Evolutionary conservation across 2,329 filamentous ascomycete species (phyloP).

Genomic region (Alternaria ventricosa): DNA sequence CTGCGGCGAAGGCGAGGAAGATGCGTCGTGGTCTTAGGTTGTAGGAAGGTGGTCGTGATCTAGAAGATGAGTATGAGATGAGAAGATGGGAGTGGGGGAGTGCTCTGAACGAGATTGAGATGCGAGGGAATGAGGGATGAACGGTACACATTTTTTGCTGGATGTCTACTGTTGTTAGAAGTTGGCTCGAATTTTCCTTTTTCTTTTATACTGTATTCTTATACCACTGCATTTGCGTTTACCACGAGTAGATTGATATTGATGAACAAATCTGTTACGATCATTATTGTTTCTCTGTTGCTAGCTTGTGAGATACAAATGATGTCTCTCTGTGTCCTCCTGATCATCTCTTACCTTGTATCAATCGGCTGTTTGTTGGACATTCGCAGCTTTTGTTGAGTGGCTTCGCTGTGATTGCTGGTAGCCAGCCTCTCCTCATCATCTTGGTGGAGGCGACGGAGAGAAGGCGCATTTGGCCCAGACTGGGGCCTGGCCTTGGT

Average conservation of each 20-base stretch:
- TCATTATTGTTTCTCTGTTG: not conserved
- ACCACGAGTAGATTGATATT: not conserved
- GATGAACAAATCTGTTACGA: not conserved
- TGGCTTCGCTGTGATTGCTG: not conserved
- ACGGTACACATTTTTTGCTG: not conserved
- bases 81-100: not conserved
- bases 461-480: not conserved
- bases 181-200: not conserved
- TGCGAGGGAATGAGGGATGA: not conserved
- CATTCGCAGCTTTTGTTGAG: not conserved
- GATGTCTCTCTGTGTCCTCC: not conserved
- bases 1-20: conserved; percentile 23
- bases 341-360: no score
- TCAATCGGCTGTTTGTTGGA: not conserved
- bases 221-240: not conserved
- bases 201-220: not conserved
- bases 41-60: not conserved
- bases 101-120: not conserved
- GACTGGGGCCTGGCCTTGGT: not conserved
- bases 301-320: not conserved
- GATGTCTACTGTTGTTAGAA: not conserved
- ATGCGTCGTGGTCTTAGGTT: conserved; percentile 31
- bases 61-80: not conserved
- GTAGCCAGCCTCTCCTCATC: not conserved
- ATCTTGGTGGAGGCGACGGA: not conserved